These are phyloP conservation scores for Litchi chinensis DNA, from an alignment of 345 rosid genomes.

Conservation along the genomic window DNA sequence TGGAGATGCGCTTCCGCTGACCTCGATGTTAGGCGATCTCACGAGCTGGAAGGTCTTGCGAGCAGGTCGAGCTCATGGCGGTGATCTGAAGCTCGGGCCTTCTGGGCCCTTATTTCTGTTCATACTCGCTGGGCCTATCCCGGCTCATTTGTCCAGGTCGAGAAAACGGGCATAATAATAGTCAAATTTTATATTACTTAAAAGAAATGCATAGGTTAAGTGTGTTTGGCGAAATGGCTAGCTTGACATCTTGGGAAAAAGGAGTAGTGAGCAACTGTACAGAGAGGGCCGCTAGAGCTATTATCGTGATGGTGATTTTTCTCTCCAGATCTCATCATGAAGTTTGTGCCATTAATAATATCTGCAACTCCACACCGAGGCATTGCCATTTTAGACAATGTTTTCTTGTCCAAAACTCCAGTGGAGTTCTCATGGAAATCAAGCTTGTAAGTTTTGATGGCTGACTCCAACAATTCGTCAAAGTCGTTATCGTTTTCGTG, in stretches of 20 bases:
- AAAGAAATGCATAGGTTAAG: constrained; percentile 33
- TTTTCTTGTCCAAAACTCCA: constrained; percentile 27
- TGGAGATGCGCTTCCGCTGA: too few species aligned
- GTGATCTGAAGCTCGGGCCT: too few species aligned
- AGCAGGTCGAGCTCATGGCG: too few species aligned
- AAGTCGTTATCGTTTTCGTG: constrained; percentile 30
- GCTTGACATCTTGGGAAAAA: constrained; percentile 9
- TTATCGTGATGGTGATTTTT: neutral
- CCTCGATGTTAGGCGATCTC: too few species aligned
- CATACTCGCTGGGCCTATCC: too few species aligned
- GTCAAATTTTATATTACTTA: neutral
- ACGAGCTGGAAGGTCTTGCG: too few species aligned
- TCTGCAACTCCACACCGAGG: constrained; percentile 16
- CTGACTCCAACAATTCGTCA: constrained; percentile 35
- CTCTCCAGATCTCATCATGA: constrained; percentile 20
- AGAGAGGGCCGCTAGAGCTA: neutral
- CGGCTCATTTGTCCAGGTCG: too few species aligned
- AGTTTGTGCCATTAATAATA: neutral
- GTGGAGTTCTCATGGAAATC: constrained; percentile 21
- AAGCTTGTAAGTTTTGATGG: constrained; percentile 24
- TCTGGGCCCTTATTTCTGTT: too few species aligned
- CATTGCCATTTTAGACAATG: too few species aligned
- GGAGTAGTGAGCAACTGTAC: constrained; percentile 23
- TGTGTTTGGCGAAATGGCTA: constrained; percentile 32
- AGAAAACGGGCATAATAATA: too few species aligned